These are phyloP conservation scores for Helenozyma baotianmanensis DNA, from an alignment of 805 yeast genomes.

Conservation along the genomic window DNA sequence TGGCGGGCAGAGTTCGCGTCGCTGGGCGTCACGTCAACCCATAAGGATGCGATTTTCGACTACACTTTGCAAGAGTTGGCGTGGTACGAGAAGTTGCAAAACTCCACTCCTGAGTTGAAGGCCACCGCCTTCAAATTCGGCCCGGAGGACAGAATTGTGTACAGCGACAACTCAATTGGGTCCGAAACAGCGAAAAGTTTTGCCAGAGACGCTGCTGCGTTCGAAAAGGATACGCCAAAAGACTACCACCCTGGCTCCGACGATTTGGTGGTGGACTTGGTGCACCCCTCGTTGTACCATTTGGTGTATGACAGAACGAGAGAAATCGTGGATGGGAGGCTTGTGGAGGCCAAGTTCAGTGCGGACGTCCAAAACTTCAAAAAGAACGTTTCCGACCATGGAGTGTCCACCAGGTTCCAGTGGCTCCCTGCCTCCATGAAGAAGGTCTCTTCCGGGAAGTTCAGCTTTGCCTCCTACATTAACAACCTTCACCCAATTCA, in stretches of 20 bases:
- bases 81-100: slow-evolving; percentile 19
- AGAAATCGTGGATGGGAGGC: slow-evolving; percentile 4
- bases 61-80: slow-evolving; percentile 27
- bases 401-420: slow-evolving; percentile 26
- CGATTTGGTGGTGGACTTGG: slow-evolving; percentile 28
- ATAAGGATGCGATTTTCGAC: slow-evolving; percentile 17
- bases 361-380: slow-evolving; percentile 10
- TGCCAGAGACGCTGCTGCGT: slow-evolving; percentile 8
- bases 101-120: slow-evolving; percentile 6
- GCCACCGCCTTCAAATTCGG: slow-evolving; percentile 13
- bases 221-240: slow-evolving; percentile 2
- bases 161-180: slow-evolving; percentile 16
- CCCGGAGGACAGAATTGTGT: slow-evolving; percentile 18
- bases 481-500: slow-evolving; percentile 36
- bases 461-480: slow-evolving; percentile 30
- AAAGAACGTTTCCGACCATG: slow-evolving; percentile 7
- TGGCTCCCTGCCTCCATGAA: slow-evolving; percentile 33
- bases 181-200: slow-evolving; percentile 9
- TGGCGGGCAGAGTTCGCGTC: slow-evolving; percentile 22
- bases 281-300: slow-evolving; percentile 6
- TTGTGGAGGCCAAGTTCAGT: slow-evolving; percentile 7
- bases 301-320: slow-evolving; percentile 24
- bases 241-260: slow-evolving; percentile 36
- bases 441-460: slow-evolving; percentile 4
- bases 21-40: slow-evolving; percentile 6